phyloP scores from a whole-genome alignment of 2,329 filamentous ascomycete genomes.

The Colletotrichum melonis region DNA sequence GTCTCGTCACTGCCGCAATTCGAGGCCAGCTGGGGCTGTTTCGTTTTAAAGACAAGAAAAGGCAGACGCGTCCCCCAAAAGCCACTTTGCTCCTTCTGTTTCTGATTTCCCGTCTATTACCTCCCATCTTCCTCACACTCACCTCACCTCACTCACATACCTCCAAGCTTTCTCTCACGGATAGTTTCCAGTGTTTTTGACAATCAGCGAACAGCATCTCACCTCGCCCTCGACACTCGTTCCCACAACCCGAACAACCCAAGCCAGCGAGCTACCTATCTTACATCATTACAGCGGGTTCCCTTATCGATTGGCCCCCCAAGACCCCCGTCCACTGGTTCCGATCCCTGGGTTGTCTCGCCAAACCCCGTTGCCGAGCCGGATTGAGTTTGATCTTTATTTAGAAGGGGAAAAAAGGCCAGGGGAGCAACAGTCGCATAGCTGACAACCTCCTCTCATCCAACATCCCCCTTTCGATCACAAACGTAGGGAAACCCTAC shows the following conservation, averaged over 20 bases:
- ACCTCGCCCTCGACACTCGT: slow-evolving; percentile 3
- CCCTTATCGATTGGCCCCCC: slow-evolving; percentile 22
- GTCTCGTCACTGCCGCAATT: slow-evolving; percentile 35
- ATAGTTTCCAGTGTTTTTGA: background rate
- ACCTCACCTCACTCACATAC: background rate
- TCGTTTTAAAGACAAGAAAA: slow-evolving; percentile 34
- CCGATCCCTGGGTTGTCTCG: slow-evolving; percentile 31
- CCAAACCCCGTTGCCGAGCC: slow-evolving; percentile 34
- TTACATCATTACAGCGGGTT: slow-evolving; percentile 3
- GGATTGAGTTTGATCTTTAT: slow-evolving; percentile 34
- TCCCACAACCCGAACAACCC: background rate
- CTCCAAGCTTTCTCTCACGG: background rate
- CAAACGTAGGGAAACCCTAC: slow-evolving; percentile 4
- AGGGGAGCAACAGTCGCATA: slow-evolving; percentile 30
- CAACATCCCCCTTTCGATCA: slow-evolving; percentile 23
- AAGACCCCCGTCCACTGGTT: background rate
- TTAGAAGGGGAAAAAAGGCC: slow-evolving; percentile 25
- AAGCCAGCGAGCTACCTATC: background rate
- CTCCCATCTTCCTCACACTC: background rate
- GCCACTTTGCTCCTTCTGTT: slow-evolving; percentile 11
- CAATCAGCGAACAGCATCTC: background rate
- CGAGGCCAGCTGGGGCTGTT: slow-evolving; percentile 31
- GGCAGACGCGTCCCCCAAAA: slow-evolving; percentile 30
- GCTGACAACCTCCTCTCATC: slow-evolving; percentile 17
- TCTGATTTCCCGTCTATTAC: slow-evolving; percentile 11